These are phyloP conservation scores for Carex littledalei DNA, from an alignment of 176 grass and related monocot species.

Conservation along the genomic window DNA sequence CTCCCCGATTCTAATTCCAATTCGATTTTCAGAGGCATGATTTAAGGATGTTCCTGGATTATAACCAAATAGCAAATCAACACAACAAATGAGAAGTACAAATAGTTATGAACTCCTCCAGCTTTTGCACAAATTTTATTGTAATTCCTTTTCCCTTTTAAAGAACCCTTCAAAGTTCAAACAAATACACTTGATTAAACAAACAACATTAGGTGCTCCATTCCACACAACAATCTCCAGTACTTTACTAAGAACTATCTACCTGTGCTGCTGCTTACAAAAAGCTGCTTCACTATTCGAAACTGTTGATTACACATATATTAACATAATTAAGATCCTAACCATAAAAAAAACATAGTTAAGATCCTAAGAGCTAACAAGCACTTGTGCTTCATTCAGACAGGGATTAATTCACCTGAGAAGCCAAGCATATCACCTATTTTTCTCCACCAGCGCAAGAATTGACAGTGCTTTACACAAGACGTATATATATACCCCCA, in stretches of 20 bases:
- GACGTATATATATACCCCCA: not conserved
- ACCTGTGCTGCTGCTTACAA: slow-evolving; percentile 7
- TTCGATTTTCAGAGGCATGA: not conserved
- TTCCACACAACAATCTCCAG: slow-evolving; percentile 1
- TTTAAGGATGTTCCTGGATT: not conserved
- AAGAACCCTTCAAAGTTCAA: slow-evolving; percentile 22
- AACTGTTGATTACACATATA: slow-evolving; percentile 20
- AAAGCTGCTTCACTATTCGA: slow-evolving; percentile 6
- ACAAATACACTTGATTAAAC: slow-evolving; percentile 10
- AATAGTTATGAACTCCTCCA: not conserved
- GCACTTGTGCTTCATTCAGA: not conserved
- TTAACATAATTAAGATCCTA: slow-evolving; percentile 6
- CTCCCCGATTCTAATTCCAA: not conserved
- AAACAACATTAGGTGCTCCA: not conserved
- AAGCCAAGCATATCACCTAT: slow-evolving; percentile 16
- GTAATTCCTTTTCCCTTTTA: not conserved
- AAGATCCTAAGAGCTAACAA: not conserved
- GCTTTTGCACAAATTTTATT: not conserved
- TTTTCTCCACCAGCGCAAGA: slow-evolving; percentile 1
- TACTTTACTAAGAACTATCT: slow-evolving; percentile 1
- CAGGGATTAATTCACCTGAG: not conserved
- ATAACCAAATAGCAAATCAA: not conserved
- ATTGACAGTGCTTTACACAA: slow-evolving; percentile 16
- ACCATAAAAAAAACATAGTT: too few species aligned
- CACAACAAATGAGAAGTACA: not conserved